phyloP scores from a whole-genome alignment of 1,284 basidiomycete genomes.

The Moesziomyces parantarcticus region DNA sequence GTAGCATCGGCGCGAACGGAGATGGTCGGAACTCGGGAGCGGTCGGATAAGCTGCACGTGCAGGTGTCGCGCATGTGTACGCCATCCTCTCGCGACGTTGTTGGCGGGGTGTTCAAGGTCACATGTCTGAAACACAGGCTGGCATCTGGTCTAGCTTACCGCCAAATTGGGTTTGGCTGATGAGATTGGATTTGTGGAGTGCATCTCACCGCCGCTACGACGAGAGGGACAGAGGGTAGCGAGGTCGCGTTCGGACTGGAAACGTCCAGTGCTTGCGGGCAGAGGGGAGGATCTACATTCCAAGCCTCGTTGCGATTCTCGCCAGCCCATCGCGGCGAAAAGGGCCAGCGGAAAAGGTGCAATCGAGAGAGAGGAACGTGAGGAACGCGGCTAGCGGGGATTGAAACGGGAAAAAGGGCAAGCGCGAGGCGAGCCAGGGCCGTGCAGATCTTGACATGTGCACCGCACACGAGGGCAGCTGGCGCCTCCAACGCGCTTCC shows the following conservation, averaged over 20 bases:
- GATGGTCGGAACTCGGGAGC: neutral
- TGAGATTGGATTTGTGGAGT: too few species aligned
- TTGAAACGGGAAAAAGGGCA: neutral
- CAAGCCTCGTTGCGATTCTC: constrained; percentile 22
- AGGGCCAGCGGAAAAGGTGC: too few species aligned
- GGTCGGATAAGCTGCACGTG: constrained; percentile 10
- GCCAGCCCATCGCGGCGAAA: neutral
- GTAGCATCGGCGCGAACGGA: too few species aligned
- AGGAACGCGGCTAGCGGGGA: constrained; percentile 1
- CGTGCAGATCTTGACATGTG: constrained; percentile 31
- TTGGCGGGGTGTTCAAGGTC: neutral
- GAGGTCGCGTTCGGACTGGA: too few species aligned
- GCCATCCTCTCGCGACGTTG: too few species aligned
- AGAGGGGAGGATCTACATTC: constrained; percentile 16
- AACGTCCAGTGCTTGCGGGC: too few species aligned
- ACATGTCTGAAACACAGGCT: constrained; percentile 29
- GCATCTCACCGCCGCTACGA: too few species aligned
- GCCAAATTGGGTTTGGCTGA: too few species aligned
- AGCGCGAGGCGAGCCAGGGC: neutral
- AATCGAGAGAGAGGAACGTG: too few species aligned
- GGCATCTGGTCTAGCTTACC: constrained; percentile 15
- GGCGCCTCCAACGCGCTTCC: neutral
- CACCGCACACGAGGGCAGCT: neutral
- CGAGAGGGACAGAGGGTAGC: too few species aligned
- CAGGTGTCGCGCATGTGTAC: constrained; percentile 3